Conservation (phyloP, 805 yeast genomes). For the Kodamaea neixiangensis region DNA sequence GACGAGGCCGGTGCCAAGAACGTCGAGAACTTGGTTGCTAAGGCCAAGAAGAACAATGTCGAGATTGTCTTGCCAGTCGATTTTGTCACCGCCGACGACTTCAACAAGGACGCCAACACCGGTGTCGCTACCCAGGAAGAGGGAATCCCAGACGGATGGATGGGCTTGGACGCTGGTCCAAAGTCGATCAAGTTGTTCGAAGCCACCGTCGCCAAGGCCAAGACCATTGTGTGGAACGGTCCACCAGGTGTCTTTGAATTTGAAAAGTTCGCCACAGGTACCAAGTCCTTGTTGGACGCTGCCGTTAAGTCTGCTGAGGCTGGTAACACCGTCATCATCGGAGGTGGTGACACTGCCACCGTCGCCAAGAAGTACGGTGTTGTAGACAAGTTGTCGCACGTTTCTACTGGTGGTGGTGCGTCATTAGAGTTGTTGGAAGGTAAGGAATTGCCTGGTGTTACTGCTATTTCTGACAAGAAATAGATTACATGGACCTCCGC, state of each 20-base stretch:
- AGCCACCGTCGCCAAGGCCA: conserved; percentile 84
- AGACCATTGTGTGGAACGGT: conserved; percentile 99
- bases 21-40: conserved; percentile 87
- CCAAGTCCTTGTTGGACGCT: conserved; percentile 86
- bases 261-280: conserved; percentile 87
- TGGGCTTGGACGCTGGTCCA: conserved; percentile 96
- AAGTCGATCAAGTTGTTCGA: conserved; percentile 79
- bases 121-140: conserved; percentile 82
- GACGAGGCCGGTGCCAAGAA: conserved; percentile 95
- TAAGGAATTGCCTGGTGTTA: conserved; percentile 97
- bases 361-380: conserved; percentile 98
- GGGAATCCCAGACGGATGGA: conserved; percentile 94
- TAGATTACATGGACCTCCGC: conserved; percentile 6
- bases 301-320: conserved; percentile 81
- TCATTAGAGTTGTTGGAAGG: conserved; percentile 98
- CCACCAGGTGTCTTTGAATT: conserved; percentile 99
- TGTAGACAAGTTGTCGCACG: conserved; percentile 94
- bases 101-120: conserved; percentile 86
- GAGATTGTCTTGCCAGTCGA: conserved; percentile 93
- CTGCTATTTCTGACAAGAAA: conserved; percentile 77
- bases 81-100: conserved; percentile 93
- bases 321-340: conserved; percentile 94
- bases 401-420: conserved; percentile 99
- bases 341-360: conserved; percentile 99
- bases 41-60: conserved; percentile 95